Evolutionary conservation across 805 yeast genomes (phyloP), one percentile per base, ranked within the genome.

Genomic region (Candida yuanshanica): DNA sequence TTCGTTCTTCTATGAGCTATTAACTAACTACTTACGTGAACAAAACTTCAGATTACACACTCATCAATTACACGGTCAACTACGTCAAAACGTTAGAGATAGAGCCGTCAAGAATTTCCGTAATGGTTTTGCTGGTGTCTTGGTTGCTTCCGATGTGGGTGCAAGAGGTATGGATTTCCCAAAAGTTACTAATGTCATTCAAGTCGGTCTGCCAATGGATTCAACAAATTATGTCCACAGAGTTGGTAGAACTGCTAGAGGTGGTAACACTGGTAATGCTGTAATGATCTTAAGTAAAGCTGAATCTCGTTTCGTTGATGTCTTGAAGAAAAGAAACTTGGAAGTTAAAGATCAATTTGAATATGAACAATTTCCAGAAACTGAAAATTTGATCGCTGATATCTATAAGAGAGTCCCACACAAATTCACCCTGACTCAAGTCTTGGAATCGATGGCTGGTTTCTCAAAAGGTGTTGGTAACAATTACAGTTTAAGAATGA

Each of bases 81-180:
- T 84, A 60, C 61, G 82, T 22, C 95, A 87, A 64, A 66, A 69
- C 20, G 72, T 68, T 35, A 80, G 98, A 59, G 83, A 81, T 47
- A 65, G 68, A 46, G 62, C 77, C 20, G 77, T 84, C 27, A 69
- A 68, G 38, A 55, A 56, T 26, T 85, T 81, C 68, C 74, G 80
- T 49, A 58, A 55, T 41, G 51, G 69, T 13, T 53, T 58, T 20
- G 44, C 62, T 22, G 84, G 87, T 42, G 58, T 90, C 35, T 70
- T 91, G 43, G 76, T 91, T 41, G 81, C 91, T 42, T 85, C 96
- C 7, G 95, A 89, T 64, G 97, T 91, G 44, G 95, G 90, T 46
- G 96, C 97, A 12, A 79, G 98, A 66, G 98, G 98, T 51, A 81
- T 91, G 83, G 97, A 91, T 68, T 86, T 91, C 73, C 93, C 90